phyloP scores from a whole-genome alignment of 2,329 filamentous ascomycete species.

The Apiospora arundinis region DNA sequence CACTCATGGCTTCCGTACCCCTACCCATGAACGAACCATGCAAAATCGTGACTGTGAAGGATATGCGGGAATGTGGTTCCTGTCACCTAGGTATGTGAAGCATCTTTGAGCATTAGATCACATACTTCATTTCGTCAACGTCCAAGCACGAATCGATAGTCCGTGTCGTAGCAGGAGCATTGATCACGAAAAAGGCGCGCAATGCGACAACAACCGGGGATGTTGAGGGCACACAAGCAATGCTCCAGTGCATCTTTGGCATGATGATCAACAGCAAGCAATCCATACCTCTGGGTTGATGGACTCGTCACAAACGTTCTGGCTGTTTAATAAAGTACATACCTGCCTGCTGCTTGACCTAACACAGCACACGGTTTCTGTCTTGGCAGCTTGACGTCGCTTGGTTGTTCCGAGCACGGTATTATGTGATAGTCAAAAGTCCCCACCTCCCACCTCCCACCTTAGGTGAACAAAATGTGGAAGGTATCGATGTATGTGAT shows the following conservation, averaged over 20 bases:
- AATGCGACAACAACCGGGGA: not conserved
- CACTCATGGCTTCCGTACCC: not conserved
- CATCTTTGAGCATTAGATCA: not conserved
- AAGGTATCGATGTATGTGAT: not conserved
- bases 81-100: slow-evolving; percentile 2
- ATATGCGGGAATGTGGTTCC: not conserved
- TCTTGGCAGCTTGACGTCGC: slow-evolving; percentile 15
- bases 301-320: not conserved
- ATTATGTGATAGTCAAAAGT: not conserved
- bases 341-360: too few relatives aligned
- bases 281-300: not conserved
- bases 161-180: not conserved
- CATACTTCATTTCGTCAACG: not conserved
- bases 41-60: not conserved
- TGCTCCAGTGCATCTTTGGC: not conserved
- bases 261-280: slow-evolving; percentile 10
- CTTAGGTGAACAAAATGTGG: not conserved
- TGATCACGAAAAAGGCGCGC: not conserved
- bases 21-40: not conserved
- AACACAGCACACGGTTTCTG: too few relatives aligned
- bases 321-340: not conserved
- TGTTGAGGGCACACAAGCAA: not conserved
- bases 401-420: not conserved
- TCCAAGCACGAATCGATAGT: slow-evolving; percentile 6
- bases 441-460: not conserved